Conservation (phyloP, 176 grass and related monocot genomes). For the Calamus simplicifolius region DNA sequence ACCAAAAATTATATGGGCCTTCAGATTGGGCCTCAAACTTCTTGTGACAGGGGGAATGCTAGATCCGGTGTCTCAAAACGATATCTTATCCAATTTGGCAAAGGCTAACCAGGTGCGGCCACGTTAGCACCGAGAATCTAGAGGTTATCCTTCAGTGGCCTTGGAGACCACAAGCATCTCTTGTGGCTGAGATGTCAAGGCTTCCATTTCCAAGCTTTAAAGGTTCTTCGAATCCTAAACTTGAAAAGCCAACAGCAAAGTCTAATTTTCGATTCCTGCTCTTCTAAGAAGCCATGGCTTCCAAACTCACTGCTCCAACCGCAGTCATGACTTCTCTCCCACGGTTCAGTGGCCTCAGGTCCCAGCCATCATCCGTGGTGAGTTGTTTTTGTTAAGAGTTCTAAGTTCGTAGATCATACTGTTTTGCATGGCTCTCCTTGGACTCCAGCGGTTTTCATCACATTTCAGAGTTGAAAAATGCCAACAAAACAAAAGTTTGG, state of each 20-base stretch:
- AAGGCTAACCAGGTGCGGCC: constrained; percentile 47
- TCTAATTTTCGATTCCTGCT: background rate
- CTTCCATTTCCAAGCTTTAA: constrained; percentile 30
- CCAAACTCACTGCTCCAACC: constrained; percentile 49
- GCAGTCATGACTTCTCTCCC: constrained; percentile 45
- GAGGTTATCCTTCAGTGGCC: constrained; percentile 44
- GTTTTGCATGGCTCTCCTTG: too few species aligned
- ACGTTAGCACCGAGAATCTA: constrained; percentile 49
- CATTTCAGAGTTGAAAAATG: too few species aligned
- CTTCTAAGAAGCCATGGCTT: constrained; percentile 38
- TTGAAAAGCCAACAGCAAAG: background rate
- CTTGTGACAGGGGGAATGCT: too few species aligned
- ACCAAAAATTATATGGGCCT: too few species aligned
- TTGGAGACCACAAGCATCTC: constrained; percentile 43
- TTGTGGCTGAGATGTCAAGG: constrained; percentile 32
- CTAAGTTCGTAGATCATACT: background rate
- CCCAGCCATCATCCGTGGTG: constrained; percentile 38
- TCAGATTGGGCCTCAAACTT: too few species aligned
- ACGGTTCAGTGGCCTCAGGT: constrained; percentile 50
- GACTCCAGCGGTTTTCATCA: too few species aligned
- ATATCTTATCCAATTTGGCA: constrained; percentile 52
- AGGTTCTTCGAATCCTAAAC: background rate
- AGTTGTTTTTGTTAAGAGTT: background rate
- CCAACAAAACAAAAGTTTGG: too few species aligned
- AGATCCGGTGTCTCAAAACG: too few species aligned